A percentile compares a stretch with the other conserved stretches of the same genome.
Evolutionary conservation across 2,329 filamentous ascomycete species (phyloP).

Genomic region (Aspergillus ibericus): DNA sequence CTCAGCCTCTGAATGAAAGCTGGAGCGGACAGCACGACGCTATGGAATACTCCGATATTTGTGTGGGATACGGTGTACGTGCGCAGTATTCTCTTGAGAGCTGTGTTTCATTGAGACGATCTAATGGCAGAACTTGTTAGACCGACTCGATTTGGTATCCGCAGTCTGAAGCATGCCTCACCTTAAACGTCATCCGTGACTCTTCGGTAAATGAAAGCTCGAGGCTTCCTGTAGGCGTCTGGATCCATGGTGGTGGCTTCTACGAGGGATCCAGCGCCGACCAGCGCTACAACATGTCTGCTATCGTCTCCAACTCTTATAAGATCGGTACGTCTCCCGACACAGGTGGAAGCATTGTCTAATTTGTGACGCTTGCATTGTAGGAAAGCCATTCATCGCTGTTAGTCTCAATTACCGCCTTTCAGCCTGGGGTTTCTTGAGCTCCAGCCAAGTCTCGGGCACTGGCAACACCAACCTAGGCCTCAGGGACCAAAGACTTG

Average conservation of each 20-base stretch:
- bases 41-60: slow-evolving; percentile 48
- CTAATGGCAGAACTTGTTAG: slow-evolving; percentile 18
- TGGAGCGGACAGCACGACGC: slow-evolving; percentile 47
- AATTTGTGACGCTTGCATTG: neutral
- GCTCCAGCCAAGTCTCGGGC: slow-evolving; percentile 44
- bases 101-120: neutral
- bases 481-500: slow-evolving; percentile 38
- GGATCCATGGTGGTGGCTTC: slow-evolving; percentile 62
- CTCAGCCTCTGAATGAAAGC: slow-evolving; percentile 50
- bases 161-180: slow-evolving; percentile 59
- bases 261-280: slow-evolving; percentile 53
- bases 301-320: slow-evolving; percentile 57
- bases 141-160: slow-evolving; percentile 38
- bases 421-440: slow-evolving; percentile 55
- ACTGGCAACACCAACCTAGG: slow-evolving; percentile 60
- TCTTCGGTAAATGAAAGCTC: slow-evolving; percentile 35
- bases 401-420: slow-evolving; percentile 58
- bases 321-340: slow-evolving; percentile 38
- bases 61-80: slow-evolving; percentile 53
- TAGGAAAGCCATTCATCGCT: slow-evolving; percentile 53
- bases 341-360: neutral
- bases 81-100: neutral
- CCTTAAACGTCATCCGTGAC: slow-evolving; percentile 61
- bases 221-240: slow-evolving; percentile 58
- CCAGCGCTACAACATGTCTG: slow-evolving; percentile 63